Evolutionary conservation across 352 stramenopile genomes (phyloP).

Genomic region (Phytophthora quininea): DNA sequence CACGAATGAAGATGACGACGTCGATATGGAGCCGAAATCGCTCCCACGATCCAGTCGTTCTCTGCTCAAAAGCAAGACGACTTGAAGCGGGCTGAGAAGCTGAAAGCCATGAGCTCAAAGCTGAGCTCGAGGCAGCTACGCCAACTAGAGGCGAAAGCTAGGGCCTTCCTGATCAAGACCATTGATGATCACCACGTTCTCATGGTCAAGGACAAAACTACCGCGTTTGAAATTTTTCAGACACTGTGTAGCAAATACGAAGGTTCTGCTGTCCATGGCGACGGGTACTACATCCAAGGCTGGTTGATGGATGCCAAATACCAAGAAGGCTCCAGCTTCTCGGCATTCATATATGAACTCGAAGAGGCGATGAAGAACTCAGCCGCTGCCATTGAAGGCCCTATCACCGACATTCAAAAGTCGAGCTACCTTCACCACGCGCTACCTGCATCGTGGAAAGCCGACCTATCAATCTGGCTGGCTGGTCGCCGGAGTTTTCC

Average conservation of each 20-base stretch:
- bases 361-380: constrained; percentile 1
- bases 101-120: neutral
- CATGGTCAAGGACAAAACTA: constrained; percentile 13
- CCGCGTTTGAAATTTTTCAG: constrained; percentile 16
- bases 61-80: constrained; percentile 2
- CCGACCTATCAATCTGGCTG: constrained; percentile 1
- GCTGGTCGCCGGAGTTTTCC: constrained; percentile 3
- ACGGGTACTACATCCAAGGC: constrained; percentile 12
- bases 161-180: constrained; percentile 5
- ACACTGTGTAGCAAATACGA: constrained; percentile 8
- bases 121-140: constrained; percentile 1
- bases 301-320: constrained; percentile 11
- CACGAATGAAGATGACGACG: neutral
- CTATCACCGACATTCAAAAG: constrained; percentile 8
- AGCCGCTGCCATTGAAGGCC: neutral
- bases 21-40: neutral
- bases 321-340: constrained; percentile 6
- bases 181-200: constrained; percentile 5
- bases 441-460: constrained; percentile 1
- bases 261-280: constrained; percentile 3
- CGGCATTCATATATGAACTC: constrained; percentile 7
- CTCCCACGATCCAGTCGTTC: constrained; percentile 1
- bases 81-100: constrained; percentile 2
- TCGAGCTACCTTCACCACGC: constrained; percentile 9
- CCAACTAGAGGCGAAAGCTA: constrained; percentile 1